phyloP scores from a whole-genome alignment of 768 basidiomycete species.

The Amanita polypyramis region DNA sequence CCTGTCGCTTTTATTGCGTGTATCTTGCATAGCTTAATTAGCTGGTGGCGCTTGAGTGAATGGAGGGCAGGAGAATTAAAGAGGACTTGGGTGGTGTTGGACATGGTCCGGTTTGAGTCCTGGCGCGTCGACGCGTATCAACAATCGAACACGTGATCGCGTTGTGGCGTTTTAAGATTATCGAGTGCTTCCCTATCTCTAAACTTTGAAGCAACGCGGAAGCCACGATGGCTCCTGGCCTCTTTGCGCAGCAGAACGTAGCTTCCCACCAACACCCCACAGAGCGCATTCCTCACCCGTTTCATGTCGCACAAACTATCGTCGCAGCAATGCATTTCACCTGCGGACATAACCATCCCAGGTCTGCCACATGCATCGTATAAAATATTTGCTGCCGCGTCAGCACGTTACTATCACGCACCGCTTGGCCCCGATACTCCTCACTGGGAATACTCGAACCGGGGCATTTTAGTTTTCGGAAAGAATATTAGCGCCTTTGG shows the following conservation, averaged over 20 bases:
- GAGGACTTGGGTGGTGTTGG: slow-evolving; percentile 67
- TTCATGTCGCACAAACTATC: not conserved
- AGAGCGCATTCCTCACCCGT: not conserved
- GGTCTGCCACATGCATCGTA: slow-evolving; percentile 26
- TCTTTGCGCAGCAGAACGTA: not conserved
- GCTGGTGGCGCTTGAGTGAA: slow-evolving; percentile 76
- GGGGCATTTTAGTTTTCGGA: slow-evolving; percentile 50
- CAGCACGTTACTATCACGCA: slow-evolving; percentile 53
- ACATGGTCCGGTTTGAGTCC: slow-evolving; percentile 27
- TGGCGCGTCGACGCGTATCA: not conserved
- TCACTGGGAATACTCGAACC: slow-evolving; percentile 51
- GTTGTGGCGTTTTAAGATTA: not conserved
- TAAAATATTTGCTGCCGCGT: slow-evolving; percentile 40
- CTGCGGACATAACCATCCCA: slow-evolving; percentile 10
- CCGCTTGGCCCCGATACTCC: slow-evolving; percentile 33
- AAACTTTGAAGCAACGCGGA: slow-evolving; percentile 7
- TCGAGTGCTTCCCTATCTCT: not conserved
- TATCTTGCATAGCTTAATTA: slow-evolving; percentile 77
- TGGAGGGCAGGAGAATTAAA: slow-evolving; percentile 80
- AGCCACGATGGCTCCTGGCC: not conserved
- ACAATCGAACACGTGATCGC: slow-evolving; percentile 2
- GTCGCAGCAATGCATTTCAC: not conserved
- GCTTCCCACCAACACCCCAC: not conserved
- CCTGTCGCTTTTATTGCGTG: slow-evolving; percentile 73
- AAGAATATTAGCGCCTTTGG: slow-evolving; percentile 18